Base-by-base conservation (phyloP, 2,329 filamentous ascomycete genomes). In the Sarocladium oryzae region DNA sequence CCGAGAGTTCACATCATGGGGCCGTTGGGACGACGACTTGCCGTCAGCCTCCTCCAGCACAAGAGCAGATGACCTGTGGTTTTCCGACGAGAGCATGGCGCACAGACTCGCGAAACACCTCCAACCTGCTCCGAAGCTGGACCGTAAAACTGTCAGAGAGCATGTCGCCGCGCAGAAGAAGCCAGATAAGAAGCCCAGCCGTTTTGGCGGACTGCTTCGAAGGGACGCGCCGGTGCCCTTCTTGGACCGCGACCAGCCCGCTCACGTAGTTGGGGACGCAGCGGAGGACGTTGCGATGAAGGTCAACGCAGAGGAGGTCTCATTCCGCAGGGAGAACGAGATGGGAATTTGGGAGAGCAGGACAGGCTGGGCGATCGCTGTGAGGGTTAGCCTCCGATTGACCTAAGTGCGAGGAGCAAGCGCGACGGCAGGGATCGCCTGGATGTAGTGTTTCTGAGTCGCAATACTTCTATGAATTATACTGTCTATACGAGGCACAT, bases 51-150 rank as follows among this genome's bases (percentile, higher is more conserved):
- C 52, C 1, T 16, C 45, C 3, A 51, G 48, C 2, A 16, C 51
- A 21, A 30, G 45, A 2, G 53, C 53, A 9, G 46, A 26, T 7
- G 38, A 55, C 2, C 66, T 70, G 52, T 79, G 75, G 74, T 79
- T 73, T 69, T 56, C 55, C 1, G 73, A 79, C 43, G 73, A 73
- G 52, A 61, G 58, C 2, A 68, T 75, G 68, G 75, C 76, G 0
- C 55, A 54, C 7, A 69, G 76, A 1, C 58, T 79, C 10, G 74
- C 74, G 10, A 62, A 56, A 3, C 67, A 71, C 49, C 58, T 79
- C 2, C 68, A 71, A 53, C 73, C 74, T 0, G 56, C 63, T 10
- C 55, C 26, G 35, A 56, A 55, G 54, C 52, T 49, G 9, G 46
- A 49, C 16, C 30, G 46, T 23, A 28, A 16, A 10, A 49, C 46